phyloP scores from a whole-genome alignment of 805 yeast species.

The Kluyveromyces siamensis region DNA sequence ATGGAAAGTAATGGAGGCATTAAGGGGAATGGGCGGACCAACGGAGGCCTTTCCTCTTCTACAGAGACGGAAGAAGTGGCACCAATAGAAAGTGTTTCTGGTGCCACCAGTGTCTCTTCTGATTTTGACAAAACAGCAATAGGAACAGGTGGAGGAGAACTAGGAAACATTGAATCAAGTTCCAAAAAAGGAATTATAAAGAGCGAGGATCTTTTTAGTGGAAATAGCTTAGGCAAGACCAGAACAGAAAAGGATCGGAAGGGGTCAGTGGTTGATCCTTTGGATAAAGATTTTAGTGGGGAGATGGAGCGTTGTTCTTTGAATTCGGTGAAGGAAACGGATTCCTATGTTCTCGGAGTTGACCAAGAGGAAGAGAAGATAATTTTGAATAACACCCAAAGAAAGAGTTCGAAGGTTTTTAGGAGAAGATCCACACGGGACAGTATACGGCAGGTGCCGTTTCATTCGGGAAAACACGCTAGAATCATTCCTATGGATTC shows the following conservation, averaged over 20 bases:
- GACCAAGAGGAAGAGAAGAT: slow-evolving; percentile 19
- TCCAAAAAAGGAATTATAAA: background rate
- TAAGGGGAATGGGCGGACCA: background rate
- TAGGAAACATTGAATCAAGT: no score
- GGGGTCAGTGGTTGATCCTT: no score
- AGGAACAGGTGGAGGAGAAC: background rate
- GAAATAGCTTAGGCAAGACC: no score
- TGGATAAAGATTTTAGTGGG: no score
- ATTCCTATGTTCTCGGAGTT: background rate
- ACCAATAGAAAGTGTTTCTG: background rate
- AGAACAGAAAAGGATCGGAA: no score
- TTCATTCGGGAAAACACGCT: slow-evolving; percentile 28
- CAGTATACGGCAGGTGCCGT: slow-evolving; percentile 23
- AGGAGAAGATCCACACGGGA: slow-evolving; percentile 15
- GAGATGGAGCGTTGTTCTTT: background rate
- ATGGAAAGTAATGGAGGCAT: background rate
- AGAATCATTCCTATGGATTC: slow-evolving; percentile 26
- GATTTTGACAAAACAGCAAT: background rate
- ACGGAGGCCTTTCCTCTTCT: background rate
- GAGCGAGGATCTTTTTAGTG: background rate
- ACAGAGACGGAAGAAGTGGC: background rate
- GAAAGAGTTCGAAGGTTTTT: slow-evolving; percentile 13
- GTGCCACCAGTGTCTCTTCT: background rate
- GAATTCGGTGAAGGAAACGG: background rate
- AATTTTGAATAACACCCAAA: slow-evolving; percentile 24